phyloP scores from a whole-genome alignment of 2,329 filamentous ascomycete species.

The Aspergillus ochraceoroseus region DNA sequence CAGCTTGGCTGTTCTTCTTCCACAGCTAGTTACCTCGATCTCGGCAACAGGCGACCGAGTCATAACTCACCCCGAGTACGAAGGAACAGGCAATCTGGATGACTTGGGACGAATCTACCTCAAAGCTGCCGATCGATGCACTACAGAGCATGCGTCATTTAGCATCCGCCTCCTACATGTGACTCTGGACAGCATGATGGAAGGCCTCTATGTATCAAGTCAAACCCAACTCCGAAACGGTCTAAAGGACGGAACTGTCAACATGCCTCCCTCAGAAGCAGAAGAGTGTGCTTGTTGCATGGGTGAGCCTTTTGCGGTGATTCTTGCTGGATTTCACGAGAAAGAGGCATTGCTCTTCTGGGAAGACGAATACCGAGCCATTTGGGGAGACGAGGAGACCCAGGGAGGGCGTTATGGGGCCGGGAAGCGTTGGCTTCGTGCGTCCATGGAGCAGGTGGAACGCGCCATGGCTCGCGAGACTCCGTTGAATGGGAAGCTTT shows the following conservation, averaged over 20 bases:
- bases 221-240: conserved; percentile 1
- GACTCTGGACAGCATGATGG: conserved; percentile 15
- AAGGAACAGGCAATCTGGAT: conserved; percentile 19
- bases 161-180: conserved; percentile 17
- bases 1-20: too few relatives aligned
- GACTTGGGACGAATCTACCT: conserved; percentile 18
- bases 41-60: too few relatives aligned
- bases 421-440: conserved; percentile 1
- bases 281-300: conserved; percentile 20
- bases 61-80: too few relatives aligned
- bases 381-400: conserved; percentile 16
- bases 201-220: conserved; percentile 14
- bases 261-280: neutral
- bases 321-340: conserved; percentile 13
- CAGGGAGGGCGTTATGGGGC: neutral
- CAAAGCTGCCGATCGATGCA: conserved; percentile 9
- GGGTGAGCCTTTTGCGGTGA: conserved; percentile 19
- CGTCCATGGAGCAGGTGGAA: conserved; percentile 9
- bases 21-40: too few relatives aligned
- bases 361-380: conserved; percentile 14
- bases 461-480: too few relatives aligned
- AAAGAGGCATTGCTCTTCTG: conserved; percentile 17
- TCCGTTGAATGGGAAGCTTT: too few relatives aligned
- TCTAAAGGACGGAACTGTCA: conserved; percentile 10
- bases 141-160: conserved; percentile 17